These are phyloP conservation scores for Gyromitra esculenta DNA, from an alignment of 2,329 filamentous ascomycete species.

Conservation along the genomic window DNA sequence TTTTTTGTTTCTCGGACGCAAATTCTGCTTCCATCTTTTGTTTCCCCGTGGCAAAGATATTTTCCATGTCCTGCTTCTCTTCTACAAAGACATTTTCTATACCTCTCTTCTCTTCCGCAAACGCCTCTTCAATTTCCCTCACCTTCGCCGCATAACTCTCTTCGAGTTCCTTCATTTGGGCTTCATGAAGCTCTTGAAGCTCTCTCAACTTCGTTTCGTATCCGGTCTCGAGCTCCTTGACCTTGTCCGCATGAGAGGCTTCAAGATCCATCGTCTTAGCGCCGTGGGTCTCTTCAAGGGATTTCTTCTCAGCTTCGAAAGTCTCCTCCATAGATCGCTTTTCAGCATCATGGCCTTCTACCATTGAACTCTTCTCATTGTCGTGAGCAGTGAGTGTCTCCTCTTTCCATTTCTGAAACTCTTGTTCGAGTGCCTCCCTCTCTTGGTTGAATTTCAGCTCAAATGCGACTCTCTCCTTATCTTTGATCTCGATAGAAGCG, in stretches of 20 bases:
- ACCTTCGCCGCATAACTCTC: conserved; percentile 36
- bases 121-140: conserved; percentile 35
- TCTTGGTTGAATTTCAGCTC: conserved; percentile 50
- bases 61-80: conserved; percentile 52
- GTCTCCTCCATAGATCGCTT: conserved; percentile 63
- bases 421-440: conserved; percentile 61
- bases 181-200: conserved; percentile 44
- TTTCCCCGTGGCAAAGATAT: conserved; percentile 60
- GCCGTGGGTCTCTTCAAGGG: conserved; percentile 46
- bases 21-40: conserved; percentile 61
- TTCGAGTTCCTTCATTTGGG: conserved; percentile 39
- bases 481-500: conserved; percentile 65
- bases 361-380: conserved; percentile 60
- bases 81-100: conserved; percentile 51
- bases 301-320: conserved; percentile 58
- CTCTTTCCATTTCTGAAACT: conserved; percentile 63
- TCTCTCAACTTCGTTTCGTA: conserved; percentile 43
- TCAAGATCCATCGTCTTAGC: conserved; percentile 47
- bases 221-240: conserved; percentile 32
- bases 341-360: conserved; percentile 60
- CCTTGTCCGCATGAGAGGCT: conserved; percentile 41
- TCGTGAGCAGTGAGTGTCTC: conserved; percentile 62
- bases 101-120: conserved; percentile 56
- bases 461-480: conserved; percentile 61
- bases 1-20: conserved; percentile 58